Evolutionary conservation across 192 early-diverging fungal genomes (phyloP).

Genomic region (Martensiomyces pterosporus): DNA sequence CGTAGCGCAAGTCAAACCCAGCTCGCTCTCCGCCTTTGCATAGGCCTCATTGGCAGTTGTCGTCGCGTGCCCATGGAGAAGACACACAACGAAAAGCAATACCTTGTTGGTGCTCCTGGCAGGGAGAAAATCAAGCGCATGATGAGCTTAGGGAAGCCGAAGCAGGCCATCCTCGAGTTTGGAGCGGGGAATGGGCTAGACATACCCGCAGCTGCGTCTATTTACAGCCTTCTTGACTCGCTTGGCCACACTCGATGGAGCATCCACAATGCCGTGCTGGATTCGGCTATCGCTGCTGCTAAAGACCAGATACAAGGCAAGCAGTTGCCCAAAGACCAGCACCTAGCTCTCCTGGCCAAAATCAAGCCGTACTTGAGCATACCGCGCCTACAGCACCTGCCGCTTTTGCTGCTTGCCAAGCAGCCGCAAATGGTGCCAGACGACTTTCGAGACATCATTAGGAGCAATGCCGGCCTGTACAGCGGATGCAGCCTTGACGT

Average conservation of each 20-base stretch:
- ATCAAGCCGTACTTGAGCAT: conserved; percentile 23
- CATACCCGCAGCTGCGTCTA: conserved; percentile 29
- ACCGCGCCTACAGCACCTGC: conserved; percentile 26
- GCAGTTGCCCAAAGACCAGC: conserved; percentile 19
- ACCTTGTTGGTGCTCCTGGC: conserved; percentile 17
- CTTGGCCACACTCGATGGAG: conserved; percentile 21
- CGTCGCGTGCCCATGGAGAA: no score
- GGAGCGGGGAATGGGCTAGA: conserved; percentile 17
- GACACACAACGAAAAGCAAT: conserved; percentile 1
- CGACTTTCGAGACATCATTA: conserved; percentile 24
- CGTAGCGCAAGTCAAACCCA: no score
- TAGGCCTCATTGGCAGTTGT: no score
- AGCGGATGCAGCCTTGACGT: conserved; percentile 20
- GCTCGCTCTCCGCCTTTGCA: no score
- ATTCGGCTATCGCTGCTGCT: conserved; percentile 14
- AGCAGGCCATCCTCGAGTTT: conserved; percentile 27
- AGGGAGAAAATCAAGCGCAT: conserved; percentile 33
- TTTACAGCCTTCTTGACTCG: conserved; percentile 36
- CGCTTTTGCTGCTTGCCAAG: conserved; percentile 30
- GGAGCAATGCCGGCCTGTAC: conserved; percentile 16
- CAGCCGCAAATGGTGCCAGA: conserved; percentile 20
- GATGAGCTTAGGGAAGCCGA: conserved; percentile 33
- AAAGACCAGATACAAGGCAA: conserved; percentile 20
- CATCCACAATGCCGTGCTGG: conserved; percentile 28
- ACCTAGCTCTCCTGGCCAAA: conserved; percentile 14